These are phyloP conservation scores for Rhododendron griersonianum DNA, from an alignment of 148 eudicot species.

Conservation along the genomic window DNA sequence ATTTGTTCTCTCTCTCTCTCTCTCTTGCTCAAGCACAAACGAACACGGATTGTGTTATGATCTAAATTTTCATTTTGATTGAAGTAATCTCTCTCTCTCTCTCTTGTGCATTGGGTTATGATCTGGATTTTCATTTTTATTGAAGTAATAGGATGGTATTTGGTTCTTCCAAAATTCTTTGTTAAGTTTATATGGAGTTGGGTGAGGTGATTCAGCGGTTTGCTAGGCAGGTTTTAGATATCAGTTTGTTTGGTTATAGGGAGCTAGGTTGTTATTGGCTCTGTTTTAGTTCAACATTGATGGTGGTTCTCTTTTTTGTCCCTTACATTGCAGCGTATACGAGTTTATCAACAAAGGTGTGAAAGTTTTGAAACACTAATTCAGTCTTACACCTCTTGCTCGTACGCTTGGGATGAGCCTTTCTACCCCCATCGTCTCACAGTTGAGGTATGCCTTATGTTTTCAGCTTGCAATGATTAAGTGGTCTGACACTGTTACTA, in stretches of 20 bases:
- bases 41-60: not conserved
- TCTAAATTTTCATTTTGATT: not conserved
- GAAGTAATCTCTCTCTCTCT: not conserved
- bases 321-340: conserved; percentile 51
- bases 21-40: not conserved
- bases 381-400: conserved; percentile 79
- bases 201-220: not conserved
- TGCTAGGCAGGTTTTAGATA: not conserved
- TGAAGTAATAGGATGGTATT: not conserved
- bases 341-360: conserved; percentile 89
- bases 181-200: not conserved
- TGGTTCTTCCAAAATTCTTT: not conserved
- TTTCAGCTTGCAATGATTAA: not conserved
- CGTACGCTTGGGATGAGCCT: conserved; percentile 99
- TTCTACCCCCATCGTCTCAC: conserved; percentile 82
- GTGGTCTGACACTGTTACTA: not conserved
- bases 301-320: not conserved
- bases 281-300: conserved; percentile 1
- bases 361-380: conserved; percentile 82
- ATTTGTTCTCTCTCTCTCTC: not conserved
- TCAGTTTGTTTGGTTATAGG: not conserved
- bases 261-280: not conserved
- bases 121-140: not conserved
- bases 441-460: conserved; percentile 59
- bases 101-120: not conserved